A percentile compares a stretch with the other conserved stretches of the same genome.
Conservation (phyloP, 176 grass and related monocot genomes). For the Eleusine indica region DNA sequence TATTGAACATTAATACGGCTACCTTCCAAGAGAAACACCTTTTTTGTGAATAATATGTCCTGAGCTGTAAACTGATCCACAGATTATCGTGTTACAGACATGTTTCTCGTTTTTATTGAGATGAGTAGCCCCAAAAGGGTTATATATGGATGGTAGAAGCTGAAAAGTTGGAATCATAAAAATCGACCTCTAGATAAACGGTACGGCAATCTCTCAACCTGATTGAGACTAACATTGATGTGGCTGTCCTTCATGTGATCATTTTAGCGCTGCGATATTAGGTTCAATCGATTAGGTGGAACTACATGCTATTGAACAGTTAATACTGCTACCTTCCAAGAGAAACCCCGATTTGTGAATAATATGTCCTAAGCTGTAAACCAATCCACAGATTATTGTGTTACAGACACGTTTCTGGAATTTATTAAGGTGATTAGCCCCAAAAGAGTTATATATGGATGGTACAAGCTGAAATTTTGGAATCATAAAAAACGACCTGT, state of each 20-base stretch:
- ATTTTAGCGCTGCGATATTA: slow-evolving; percentile 11
- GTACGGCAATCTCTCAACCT: too few relatives aligned
- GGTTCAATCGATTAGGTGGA: slow-evolving; percentile 3
- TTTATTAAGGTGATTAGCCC: neutral
- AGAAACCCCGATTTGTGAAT: neutral
- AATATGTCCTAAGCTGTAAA: neutral
- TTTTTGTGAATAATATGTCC: neutral
- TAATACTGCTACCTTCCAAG: neutral
- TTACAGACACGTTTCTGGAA: neutral
- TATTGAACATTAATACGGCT: neutral
- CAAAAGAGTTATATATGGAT: neutral
- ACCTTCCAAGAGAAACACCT: neutral
- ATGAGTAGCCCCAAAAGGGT: neutral
- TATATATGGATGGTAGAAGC: neutral
- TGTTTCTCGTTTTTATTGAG: slow-evolving; percentile 4
- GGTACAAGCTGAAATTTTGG: neutral
- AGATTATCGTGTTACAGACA: slow-evolving; percentile 6
- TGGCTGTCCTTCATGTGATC: neutral
- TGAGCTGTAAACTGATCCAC: slow-evolving; percentile 1
- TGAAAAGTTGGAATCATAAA: neutral
- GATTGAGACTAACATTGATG: too few relatives aligned
- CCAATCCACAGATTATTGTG: slow-evolving; percentile 13
- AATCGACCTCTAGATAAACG: neutral
- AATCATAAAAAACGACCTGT: neutral
- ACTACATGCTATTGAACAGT: slow-evolving; percentile 14